phyloP scores from a whole-genome alignment of 257 asterid genomes.

The Rehmannia glutinosa region DNA sequence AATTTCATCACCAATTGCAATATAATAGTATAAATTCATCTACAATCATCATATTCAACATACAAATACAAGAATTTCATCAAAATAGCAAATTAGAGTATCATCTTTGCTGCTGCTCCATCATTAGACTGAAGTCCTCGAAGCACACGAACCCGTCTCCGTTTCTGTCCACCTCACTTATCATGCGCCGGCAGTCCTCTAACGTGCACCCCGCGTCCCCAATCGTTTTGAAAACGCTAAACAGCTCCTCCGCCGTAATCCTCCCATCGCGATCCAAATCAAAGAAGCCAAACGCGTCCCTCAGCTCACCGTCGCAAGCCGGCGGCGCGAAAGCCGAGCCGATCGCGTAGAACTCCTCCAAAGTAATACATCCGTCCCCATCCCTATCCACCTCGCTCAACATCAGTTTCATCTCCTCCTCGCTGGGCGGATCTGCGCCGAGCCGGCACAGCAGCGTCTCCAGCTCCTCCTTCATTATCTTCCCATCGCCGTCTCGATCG shows the following conservation, averaged over 20 bases:
- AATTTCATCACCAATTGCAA: too few species aligned
- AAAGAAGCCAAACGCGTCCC: slow-evolving; percentile 39
- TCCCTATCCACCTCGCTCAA: slow-evolving; percentile 38
- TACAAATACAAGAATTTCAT: too few species aligned
- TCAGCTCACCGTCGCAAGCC: slow-evolving; percentile 39
- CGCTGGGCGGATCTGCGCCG: slow-evolving; percentile 39
- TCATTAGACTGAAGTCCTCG: slow-evolving; percentile 41
- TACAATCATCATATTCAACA: too few species aligned
- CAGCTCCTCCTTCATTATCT: slow-evolving; percentile 38
- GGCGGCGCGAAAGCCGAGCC: slow-evolving; percentile 47
- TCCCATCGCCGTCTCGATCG: slow-evolving; percentile 47
- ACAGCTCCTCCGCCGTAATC: slow-evolving; percentile 48
- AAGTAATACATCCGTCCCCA: slow-evolving; percentile 44
- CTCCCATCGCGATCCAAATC: slow-evolving; percentile 46
- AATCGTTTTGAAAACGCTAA: slow-evolving; percentile 26
- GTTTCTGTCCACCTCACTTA: slow-evolving; percentile 31
- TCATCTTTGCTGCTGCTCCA: slow-evolving; percentile 33
- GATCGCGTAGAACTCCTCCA: slow-evolving; percentile 48
- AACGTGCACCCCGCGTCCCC: slow-evolving; percentile 44
- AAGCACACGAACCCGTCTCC: slow-evolving; percentile 49
- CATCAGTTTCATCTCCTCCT: slow-evolving; percentile 39
- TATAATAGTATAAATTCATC: too few species aligned
- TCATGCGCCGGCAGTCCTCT: slow-evolving; percentile 50
- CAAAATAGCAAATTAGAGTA: background rate
- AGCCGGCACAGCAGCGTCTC: slow-evolving; percentile 31